phyloP scores from a whole-genome alignment of 2,329 filamentous ascomycete genomes.

The Sporothrix curviconia region DNA sequence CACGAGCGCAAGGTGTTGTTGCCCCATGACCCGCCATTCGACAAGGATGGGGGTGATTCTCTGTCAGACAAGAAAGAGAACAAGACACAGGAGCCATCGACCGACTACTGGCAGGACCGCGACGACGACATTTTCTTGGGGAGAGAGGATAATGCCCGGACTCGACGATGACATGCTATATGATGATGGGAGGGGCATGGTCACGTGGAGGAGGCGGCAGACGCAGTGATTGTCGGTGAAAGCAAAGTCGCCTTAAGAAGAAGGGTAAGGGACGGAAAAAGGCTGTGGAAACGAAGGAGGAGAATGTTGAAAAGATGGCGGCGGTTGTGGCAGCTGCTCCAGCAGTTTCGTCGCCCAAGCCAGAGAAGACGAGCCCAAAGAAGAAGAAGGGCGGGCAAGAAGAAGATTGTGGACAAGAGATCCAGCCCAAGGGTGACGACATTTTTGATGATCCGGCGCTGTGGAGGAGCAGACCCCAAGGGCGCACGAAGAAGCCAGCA shows the following conservation, averaged over 20 bases:
- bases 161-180: neutral
- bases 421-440: conserved; percentile 33
- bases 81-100: neutral
- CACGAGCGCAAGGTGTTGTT: conserved; percentile 29
- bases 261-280: conserved; percentile 2
- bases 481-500: conserved; percentile 19
- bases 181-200: neutral
- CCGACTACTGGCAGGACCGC: neutral
- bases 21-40: conserved; percentile 32
- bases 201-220: neutral
- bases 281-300: neutral
- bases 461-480: conserved; percentile 39
- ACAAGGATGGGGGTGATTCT: conserved; percentile 23
- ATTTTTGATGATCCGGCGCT: conserved; percentile 39
- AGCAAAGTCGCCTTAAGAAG: neutral
- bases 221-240: neutral
- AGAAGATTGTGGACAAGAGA: conserved; percentile 35
- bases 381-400: conserved; percentile 25
- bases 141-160: neutral
- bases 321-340: neutral
- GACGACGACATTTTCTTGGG: neutral
- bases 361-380: conserved; percentile 26
- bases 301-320: conserved; percentile 1
- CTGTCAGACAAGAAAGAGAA: conserved; percentile 5
- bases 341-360: neutral